These are phyloP conservation scores for Populus hybrid DNA, from an alignment of 441 rosid species.

Conservation along the genomic window DNA sequence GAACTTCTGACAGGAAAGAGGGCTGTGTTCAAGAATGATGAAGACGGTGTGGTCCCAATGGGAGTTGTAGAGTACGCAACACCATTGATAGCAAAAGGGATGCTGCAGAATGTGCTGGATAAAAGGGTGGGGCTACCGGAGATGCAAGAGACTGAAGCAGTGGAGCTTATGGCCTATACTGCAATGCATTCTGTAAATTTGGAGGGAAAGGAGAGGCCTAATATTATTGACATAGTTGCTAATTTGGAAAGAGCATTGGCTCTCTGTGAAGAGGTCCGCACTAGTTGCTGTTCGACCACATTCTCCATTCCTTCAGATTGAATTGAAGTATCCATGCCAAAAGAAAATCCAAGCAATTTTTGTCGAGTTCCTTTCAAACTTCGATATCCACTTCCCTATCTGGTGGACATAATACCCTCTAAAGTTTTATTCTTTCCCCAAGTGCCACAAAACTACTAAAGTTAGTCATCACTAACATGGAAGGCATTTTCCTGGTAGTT, in stretches of 20 bases:
- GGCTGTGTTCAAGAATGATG: no score
- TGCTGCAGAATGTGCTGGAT: no score
- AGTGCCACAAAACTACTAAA: neutral
- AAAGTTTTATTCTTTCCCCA: neutral
- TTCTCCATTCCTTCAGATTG: conserved; percentile 30
- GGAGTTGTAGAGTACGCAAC: no score
- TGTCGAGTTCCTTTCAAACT: neutral
- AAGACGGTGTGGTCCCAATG: no score
- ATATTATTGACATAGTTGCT: conserved; percentile 58
- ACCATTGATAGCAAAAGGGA: no score
- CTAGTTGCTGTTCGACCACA: conserved; percentile 23
- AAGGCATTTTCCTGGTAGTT: neutral
- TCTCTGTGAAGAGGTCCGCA: conserved; percentile 47
- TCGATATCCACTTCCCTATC: neutral
- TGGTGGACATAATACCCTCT: neutral
- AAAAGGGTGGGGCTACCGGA: no score
- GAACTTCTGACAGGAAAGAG: no score
- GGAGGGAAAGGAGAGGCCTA: conserved; percentile 77
- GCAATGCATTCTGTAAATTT: conserved; percentile 71
- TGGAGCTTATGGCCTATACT: conserved; percentile 66
- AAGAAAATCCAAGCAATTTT: neutral
- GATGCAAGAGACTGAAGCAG: no score
- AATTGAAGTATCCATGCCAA: conserved; percentile 8
- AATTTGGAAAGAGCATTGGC: conserved; percentile 72
- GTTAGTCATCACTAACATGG: neutral